A percentile compares a stretch with the other conserved stretches of the same genome.
Evolutionary conservation across 495 filamentous ascomycete species (phyloP).

Genomic region (Penicillium canescens): DNA sequence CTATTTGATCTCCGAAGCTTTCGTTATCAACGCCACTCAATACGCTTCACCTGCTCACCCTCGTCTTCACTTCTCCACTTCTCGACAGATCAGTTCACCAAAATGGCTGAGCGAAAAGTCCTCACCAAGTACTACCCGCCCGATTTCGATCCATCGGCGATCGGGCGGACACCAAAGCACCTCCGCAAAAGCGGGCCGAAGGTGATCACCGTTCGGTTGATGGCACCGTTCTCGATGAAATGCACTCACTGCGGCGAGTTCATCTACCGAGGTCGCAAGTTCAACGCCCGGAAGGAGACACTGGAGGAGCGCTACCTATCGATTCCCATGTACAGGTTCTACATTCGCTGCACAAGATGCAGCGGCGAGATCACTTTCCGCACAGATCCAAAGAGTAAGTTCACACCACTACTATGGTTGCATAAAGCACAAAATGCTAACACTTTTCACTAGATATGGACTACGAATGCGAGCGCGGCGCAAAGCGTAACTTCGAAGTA

Average conservation of each 20-base stretch:
- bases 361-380: constrained; percentile 88
- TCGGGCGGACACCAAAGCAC: constrained; percentile 72
- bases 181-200: constrained; percentile 63
- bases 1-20: too few species aligned
- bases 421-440: background rate
- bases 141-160: constrained; percentile 91
- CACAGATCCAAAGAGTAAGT: constrained; percentile 84
- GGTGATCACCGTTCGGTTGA: constrained; percentile 87
- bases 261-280: constrained; percentile 96
- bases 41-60: background rate
- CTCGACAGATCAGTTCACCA: constrained; percentile 15
- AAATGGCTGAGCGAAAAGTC: constrained; percentile 94
- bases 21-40: background rate
- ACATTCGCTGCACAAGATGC: constrained; percentile 93
- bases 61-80: background rate
- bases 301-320: constrained; percentile 87
- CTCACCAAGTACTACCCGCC: constrained; percentile 87
- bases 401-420: background rate
- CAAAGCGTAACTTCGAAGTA: constrained; percentile 89
- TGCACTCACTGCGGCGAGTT: constrained; percentile 91
- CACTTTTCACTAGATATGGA: constrained; percentile 59
- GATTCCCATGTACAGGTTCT: constrained; percentile 91
- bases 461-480: constrained; percentile 83
- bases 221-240: constrained; percentile 96
- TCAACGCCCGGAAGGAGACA: constrained; percentile 95